phyloP scores from a whole-genome alignment of 176 grass and related monocot genomes.

The Avena atlantica region DNA sequence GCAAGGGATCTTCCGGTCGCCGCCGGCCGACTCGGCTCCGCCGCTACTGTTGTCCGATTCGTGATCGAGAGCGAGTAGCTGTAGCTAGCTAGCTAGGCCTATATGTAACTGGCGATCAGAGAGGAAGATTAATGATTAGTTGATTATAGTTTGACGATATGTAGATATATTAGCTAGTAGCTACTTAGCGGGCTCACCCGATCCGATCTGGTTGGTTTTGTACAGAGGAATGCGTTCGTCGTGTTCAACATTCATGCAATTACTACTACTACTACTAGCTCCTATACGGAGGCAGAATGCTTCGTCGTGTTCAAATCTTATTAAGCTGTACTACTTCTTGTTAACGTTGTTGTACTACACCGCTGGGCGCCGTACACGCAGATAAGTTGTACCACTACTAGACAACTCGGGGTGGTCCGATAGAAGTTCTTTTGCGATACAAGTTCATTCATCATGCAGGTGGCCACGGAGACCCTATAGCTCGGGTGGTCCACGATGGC shows the following conservation, averaged over 20 bases:
- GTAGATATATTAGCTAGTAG: slow-evolving; percentile 29
- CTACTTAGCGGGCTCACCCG: not conserved
- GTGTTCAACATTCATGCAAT: not conserved
- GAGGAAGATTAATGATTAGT: slow-evolving; percentile 12
- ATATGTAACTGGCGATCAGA: not conserved
- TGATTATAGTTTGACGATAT: not conserved
- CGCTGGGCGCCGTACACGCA: too few relatives aligned
- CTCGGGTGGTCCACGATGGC: not conserved
- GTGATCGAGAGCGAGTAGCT: not conserved
- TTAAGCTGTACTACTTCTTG: too few relatives aligned
- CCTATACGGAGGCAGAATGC: not conserved
- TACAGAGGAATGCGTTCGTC: slow-evolving; percentile 20
- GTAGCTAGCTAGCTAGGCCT: not conserved
- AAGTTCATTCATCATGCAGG: not conserved
- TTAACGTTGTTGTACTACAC: too few relatives aligned
- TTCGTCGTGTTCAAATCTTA: too few relatives aligned
- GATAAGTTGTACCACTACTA: too few relatives aligned
- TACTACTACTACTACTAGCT: not conserved
- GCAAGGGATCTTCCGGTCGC: slow-evolving; percentile 76
- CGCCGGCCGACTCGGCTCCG: slow-evolving; percentile 11
- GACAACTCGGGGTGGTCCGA: too few relatives aligned
- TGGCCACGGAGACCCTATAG: not conserved
- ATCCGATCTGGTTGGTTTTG: not conserved
- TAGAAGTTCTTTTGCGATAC: not conserved
- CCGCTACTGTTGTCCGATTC: not conserved